phyloP scores from a whole-genome alignment of 306 rosid species.

The Gillenia trifoliata region DNA sequence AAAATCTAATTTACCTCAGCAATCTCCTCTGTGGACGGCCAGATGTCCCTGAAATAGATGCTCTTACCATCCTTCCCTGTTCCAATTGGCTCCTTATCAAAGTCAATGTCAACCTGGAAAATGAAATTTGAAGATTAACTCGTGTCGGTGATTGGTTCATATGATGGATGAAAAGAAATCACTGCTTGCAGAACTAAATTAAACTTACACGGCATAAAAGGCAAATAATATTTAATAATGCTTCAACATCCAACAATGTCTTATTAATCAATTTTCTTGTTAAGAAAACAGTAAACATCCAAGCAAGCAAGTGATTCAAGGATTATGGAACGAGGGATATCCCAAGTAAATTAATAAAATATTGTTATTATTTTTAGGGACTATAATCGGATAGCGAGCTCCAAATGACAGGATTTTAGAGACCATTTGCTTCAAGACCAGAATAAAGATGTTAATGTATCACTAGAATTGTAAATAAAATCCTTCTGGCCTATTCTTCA shows the following conservation, averaged over 20 bases:
- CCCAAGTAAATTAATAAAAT: too few relatives aligned
- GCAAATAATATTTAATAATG: not conserved
- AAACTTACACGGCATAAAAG: not conserved
- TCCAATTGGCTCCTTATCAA: slow-evolving; percentile 87
- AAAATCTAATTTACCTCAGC: slow-evolving; percentile 48
- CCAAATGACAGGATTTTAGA: not conserved
- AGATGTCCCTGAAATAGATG: slow-evolving; percentile 73
- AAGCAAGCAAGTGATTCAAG: not conserved
- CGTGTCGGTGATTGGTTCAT: not conserved
- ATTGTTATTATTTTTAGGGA: too few relatives aligned
- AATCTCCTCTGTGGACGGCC: slow-evolving; percentile 89
- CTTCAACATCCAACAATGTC: not conserved
- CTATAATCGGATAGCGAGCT: not conserved
- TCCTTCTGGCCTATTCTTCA: not conserved
- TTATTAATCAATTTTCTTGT: not conserved
- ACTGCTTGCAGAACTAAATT: not conserved
- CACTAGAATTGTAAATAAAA: not conserved
- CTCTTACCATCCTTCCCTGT: slow-evolving; percentile 80
- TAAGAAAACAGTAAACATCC: not conserved
- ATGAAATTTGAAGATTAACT: slow-evolving; percentile 19
- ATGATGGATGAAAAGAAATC: not conserved
- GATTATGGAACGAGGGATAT: not conserved
- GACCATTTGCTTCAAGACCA: not conserved
- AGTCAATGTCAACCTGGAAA: slow-evolving; percentile 86
- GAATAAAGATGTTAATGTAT: not conserved